These are phyloP conservation scores for Candida michaelii DNA, from an alignment of 805 yeast species.

Conservation along the genomic window DNA sequence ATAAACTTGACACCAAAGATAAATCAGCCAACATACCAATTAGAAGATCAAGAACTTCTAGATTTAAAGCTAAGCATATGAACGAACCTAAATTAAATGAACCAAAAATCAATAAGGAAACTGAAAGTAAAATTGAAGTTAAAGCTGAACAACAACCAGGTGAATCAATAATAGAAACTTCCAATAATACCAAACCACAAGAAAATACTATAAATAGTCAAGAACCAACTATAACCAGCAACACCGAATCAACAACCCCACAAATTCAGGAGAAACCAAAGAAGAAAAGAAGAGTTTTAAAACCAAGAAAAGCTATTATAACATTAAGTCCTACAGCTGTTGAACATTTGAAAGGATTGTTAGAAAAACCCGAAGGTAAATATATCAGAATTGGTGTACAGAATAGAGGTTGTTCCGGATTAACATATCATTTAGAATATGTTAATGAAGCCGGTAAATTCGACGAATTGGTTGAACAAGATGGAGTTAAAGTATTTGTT, in stretches of 20 bases:
- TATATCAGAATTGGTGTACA: conserved; percentile 90
- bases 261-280: conserved; percentile 10
- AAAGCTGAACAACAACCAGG: not conserved
- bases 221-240: conserved; percentile 1
- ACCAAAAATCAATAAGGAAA: conserved; percentile 3
- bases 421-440: conserved; percentile 87
- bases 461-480: conserved; percentile 91
- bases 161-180: conserved; percentile 2
- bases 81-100: conserved; percentile 6
- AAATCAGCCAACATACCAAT: conserved; percentile 15
- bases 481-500: conserved; percentile 86
- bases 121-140: not conserved
- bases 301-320: conserved; percentile 89
- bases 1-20: conserved; percentile 4
- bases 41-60: conserved; percentile 35
- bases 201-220: conserved; percentile 6
- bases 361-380: conserved; percentile 83
- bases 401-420: conserved; percentile 95
- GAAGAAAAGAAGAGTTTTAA: conserved; percentile 59
- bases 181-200: conserved; percentile 8
- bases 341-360: conserved; percentile 61
- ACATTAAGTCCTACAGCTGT: conserved; percentile 77
- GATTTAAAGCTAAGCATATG: conserved; percentile 16
- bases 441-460: conserved; percentile 90
- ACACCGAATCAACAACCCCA: not conserved